Evolutionary conservation across 495 filamentous ascomycete species (phyloP).

Genomic region (Xylaria curta): DNA sequence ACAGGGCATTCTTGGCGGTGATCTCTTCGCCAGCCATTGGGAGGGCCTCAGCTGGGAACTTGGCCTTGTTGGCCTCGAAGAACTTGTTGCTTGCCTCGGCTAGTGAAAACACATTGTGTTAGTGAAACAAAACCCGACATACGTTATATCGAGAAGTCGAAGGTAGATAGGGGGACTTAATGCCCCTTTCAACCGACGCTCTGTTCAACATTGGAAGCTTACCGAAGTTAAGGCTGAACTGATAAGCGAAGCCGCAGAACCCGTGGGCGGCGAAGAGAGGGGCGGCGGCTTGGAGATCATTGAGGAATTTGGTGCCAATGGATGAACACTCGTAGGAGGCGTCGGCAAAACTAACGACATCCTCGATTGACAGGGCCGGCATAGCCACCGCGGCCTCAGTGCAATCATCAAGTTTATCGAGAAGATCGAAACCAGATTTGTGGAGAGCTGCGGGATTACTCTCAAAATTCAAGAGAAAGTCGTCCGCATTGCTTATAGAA

Average conservation of each 20-base stretch:
- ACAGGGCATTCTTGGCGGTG: neutral
- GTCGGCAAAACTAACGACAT: neutral
- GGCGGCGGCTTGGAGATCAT: conserved; percentile 3
- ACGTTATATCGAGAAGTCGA: neutral
- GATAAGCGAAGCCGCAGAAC: neutral
- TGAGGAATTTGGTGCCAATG: conserved; percentile 6
- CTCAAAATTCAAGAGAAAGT: conserved; percentile 5
- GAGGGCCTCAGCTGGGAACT: conserved; percentile 19
- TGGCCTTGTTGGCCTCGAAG: conserved; percentile 16
- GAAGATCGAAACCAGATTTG: neutral
- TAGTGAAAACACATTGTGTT: neutral
- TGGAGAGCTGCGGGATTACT: conserved; percentile 7
- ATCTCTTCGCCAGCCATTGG: conserved; percentile 12
- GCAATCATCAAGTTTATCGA: neutral
- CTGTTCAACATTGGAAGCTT: conserved; percentile 7
- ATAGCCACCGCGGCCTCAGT: neutral
- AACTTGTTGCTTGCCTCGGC: conserved; percentile 17
- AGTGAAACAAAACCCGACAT: neutral
- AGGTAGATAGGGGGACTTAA: neutral
- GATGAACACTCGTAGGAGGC: neutral
- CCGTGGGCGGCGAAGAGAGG: conserved; percentile 5
- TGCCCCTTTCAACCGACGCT: neutral
- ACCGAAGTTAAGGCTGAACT: conserved; percentile 6
- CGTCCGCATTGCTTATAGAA: conserved; percentile 19
- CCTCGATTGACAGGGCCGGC: neutral